A percentile compares a stretch with the other conserved stretches of the same genome.
These are phyloP conservation scores for Breviolum minutum DNA, from an alignment of 73 alveolate genomes.

Conservation along the genomic window DNA sequence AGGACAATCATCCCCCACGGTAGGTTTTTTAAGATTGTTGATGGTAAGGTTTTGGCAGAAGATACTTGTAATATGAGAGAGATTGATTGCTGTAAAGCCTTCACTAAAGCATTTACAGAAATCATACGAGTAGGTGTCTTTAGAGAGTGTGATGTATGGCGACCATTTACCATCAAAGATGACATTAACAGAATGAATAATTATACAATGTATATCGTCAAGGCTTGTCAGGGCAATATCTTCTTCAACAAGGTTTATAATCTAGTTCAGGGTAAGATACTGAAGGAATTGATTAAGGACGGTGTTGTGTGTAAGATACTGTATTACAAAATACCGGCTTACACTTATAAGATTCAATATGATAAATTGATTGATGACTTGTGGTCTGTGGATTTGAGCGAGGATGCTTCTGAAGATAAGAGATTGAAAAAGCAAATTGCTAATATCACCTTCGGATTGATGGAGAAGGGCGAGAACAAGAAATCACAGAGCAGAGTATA, in stretches of 20 bases:
- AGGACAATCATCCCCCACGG: conserved; percentile 26
- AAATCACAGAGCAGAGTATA: conserved; percentile 13
- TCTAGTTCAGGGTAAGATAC: background rate
- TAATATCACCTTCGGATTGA: background rate
- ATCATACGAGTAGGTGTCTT: conserved; percentile 6
- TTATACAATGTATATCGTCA: background rate
- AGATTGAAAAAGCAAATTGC: background rate
- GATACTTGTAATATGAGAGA: no score
- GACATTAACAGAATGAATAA: conserved; percentile 2
- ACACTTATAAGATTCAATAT: conserved; percentile 28
- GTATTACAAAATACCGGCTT: background rate
- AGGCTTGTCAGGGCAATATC: background rate
- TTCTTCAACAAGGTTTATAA: conserved; percentile 7
- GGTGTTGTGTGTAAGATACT: background rate
- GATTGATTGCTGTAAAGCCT: conserved; percentile 23
- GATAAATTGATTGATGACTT: conserved; percentile 24
- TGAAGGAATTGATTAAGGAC: background rate
- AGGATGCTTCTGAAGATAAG: background rate
- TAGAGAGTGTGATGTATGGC: conserved; percentile 43
- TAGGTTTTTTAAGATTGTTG: background rate
- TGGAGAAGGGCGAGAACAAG: conserved; percentile 14
- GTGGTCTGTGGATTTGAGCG: background rate
- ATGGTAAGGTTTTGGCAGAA: background rate
- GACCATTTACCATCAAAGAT: background rate
- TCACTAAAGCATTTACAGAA: background rate